Percentiles rank a stretch among this genome's conserved stretches.
These are phyloP conservation scores for Colletotrichum agaves DNA, from an alignment of 2,329 filamentous ascomycete species.

Conservation along the genomic window DNA sequence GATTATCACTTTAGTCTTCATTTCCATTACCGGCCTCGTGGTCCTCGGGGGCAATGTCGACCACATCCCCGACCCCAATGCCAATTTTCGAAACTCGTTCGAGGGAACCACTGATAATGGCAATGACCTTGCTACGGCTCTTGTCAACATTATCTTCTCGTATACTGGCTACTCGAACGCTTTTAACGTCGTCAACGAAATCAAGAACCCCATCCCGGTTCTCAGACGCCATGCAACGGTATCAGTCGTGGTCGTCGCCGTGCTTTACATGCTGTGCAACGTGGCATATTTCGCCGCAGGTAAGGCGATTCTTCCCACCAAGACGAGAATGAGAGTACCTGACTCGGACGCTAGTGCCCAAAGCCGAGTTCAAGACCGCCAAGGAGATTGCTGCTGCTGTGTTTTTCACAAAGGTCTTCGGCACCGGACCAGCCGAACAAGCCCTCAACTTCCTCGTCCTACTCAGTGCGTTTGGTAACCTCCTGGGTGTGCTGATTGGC, in stretches of 20 bases:
- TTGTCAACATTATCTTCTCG: constrained; percentile 69
- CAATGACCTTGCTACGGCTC: constrained; percentile 55
- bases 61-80: constrained; percentile 45
- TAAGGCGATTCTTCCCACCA: background rate
- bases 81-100: constrained; percentile 51
- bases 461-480: constrained; percentile 67
- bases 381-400: constrained; percentile 65
- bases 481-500: constrained; percentile 65
- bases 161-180: constrained; percentile 68
- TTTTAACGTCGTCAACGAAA: constrained; percentile 71
- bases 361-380: constrained; percentile 60
- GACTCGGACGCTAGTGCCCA: constrained; percentile 52
- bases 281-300: constrained; percentile 65
- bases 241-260: constrained; percentile 61
- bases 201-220: constrained; percentile 67
- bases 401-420: constrained; percentile 70
- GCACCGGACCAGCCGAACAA: constrained; percentile 57
- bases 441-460: constrained; percentile 68
- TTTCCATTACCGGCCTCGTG: constrained; percentile 69
- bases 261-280: constrained; percentile 68
- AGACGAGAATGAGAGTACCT: background rate
- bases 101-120: constrained; percentile 49
- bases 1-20: constrained; percentile 70
- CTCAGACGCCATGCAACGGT: constrained; percentile 62
- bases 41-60: constrained; percentile 58